These are phyloP conservation scores for Aspergillus fischeri DNA, from an alignment of 2,329 filamentous ascomycete species.

Conservation along the genomic window DNA sequence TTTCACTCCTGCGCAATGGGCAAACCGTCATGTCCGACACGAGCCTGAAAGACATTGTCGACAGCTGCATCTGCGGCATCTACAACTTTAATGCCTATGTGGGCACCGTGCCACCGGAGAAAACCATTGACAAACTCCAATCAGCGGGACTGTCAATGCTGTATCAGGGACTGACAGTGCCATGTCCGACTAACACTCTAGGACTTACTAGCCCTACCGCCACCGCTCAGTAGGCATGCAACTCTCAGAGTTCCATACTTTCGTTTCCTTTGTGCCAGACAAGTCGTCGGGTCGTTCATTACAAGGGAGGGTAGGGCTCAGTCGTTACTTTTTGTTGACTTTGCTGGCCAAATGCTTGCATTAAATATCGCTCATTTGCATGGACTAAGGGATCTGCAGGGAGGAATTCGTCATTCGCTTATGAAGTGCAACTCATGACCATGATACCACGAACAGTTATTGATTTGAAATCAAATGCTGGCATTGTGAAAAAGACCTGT, in stretches of 20 bases:
- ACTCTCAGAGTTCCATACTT: background rate
- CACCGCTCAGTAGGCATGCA: background rate
- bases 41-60: constrained; percentile 48
- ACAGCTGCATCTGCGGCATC: constrained; percentile 47
- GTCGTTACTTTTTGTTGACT: background rate
- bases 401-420: background rate
- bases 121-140: constrained; percentile 33
- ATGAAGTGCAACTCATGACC: background rate
- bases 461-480: background rate
- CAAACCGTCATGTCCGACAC: constrained; percentile 44
- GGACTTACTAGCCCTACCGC: constrained; percentile 3
- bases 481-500: background rate
- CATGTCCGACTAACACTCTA: constrained; percentile 27
- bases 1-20: constrained; percentile 42
- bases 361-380: background rate
- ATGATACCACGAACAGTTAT: background rate
- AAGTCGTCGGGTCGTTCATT: background rate
- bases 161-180: constrained; percentile 24
- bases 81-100: constrained; percentile 58
- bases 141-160: constrained; percentile 29
- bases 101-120: constrained; percentile 43
- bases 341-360: background rate
- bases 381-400: background rate
- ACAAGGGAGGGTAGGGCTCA: background rate
- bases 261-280: background rate